These are phyloP conservation scores for Podospora tetraspora DNA, from an alignment of 495 filamentous ascomycete genomes.

Conservation along the genomic window DNA sequence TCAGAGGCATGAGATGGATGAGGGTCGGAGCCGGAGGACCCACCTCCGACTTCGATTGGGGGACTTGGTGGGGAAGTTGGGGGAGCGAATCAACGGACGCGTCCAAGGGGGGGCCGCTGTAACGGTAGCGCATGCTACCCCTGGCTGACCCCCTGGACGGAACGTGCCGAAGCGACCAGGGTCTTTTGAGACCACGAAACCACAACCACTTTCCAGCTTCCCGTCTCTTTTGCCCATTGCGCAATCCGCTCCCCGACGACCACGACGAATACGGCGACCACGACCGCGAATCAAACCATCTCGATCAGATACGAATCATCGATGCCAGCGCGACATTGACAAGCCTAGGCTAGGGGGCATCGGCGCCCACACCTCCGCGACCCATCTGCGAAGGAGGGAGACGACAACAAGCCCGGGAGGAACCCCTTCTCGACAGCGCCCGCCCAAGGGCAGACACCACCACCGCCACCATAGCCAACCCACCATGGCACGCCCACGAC, in stretches of 20 bases:
- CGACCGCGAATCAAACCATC: neutral
- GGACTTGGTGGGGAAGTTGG: neutral
- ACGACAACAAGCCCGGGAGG: neutral
- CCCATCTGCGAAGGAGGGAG: neutral
- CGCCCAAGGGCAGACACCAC: neutral
- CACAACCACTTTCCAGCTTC: neutral
- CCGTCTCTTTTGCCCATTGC: neutral
- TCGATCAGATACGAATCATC: neutral
- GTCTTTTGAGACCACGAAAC: neutral
- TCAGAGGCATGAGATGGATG: neutral
- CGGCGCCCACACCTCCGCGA: neutral
- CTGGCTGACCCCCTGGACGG: neutral
- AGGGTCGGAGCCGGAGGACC: neutral
- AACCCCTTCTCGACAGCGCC: constrained; percentile 2
- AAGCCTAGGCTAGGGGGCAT: constrained; percentile 1
- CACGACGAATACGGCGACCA: neutral
- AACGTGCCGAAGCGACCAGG: neutral
- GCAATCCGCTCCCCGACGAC: neutral
- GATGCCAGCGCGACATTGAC: neutral
- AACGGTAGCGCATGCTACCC: neutral
- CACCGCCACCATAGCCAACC: neutral
- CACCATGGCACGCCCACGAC: neutral
- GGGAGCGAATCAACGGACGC: neutral
- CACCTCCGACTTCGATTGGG: neutral
- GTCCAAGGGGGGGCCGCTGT: neutral